Conservation (phyloP, 1,139 yeast species). For the Sugiyamaella grinbergsii region DNA sequence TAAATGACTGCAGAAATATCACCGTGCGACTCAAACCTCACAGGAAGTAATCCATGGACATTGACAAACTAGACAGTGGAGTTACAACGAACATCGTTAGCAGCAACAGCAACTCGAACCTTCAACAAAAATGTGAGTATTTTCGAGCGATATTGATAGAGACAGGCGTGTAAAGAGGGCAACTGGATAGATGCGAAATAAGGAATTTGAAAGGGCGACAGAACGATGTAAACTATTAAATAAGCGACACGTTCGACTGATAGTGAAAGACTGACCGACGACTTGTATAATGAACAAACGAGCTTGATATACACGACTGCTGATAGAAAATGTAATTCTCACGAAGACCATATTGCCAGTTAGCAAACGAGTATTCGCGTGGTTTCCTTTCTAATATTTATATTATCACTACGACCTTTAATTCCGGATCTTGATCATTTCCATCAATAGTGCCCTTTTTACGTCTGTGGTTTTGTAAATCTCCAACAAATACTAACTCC, state of each 20-base stretch:
- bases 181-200: not conserved
- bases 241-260: too few relatives aligned
- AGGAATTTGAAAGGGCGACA: not conserved
- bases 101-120: constrained; percentile 14
- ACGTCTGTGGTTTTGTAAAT: not conserved
- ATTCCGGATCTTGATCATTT: not conserved
- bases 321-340: too few relatives aligned
- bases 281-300: too few relatives aligned
- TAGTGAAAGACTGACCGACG: too few relatives aligned
- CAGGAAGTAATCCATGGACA: not conserved
- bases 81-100: not conserved
- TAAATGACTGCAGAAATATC: not conserved
- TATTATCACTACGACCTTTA: too few relatives aligned
- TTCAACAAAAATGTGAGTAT: constrained; percentile 16
- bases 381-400: too few relatives aligned
- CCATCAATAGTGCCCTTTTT: not conserved
- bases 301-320: too few relatives aligned
- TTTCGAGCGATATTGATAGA: not conserved
- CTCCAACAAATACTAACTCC: constrained; percentile 2
- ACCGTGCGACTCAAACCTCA: constrained; percentile 1
- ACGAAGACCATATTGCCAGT: too few relatives aligned
- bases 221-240: too few relatives aligned
- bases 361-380: too few relatives aligned
- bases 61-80: constrained; percentile 5
- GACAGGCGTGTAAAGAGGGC: not conserved